These are phyloP conservation scores for Inga laurina DNA, from an alignment of 306 rosid genomes.

Conservation along the genomic window DNA sequence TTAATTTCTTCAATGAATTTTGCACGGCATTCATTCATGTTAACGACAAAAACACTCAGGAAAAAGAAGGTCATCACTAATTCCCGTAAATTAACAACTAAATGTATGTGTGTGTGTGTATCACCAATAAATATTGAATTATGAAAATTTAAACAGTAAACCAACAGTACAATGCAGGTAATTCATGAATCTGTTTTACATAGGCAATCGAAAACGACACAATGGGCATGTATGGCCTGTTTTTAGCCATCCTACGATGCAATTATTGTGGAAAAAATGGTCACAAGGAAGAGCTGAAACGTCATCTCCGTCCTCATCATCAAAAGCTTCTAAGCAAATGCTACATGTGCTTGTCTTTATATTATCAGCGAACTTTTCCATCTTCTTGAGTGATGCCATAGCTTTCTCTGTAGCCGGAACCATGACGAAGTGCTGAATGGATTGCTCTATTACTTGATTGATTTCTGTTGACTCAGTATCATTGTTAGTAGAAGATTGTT, in stretches of 20 bases:
- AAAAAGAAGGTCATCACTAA: too few relatives aligned
- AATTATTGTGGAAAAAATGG: not conserved
- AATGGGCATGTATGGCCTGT: not conserved
- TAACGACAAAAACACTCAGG: too few relatives aligned
- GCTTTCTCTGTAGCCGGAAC: not conserved
- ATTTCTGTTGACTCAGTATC: not conserved
- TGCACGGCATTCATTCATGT: too few relatives aligned
- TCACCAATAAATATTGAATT: not conserved
- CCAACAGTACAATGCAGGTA: not conserved
- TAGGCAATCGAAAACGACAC: not conserved
- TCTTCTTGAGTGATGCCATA: not conserved
- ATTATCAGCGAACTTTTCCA: not conserved
- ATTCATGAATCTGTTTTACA: not conserved
- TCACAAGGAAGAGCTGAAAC: not conserved
- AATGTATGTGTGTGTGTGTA: too few relatives aligned
- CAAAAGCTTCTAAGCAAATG: not conserved
- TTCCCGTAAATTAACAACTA: too few relatives aligned
- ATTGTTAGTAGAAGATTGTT: not conserved
- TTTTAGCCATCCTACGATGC: not conserved
- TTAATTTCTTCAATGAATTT: too few relatives aligned
- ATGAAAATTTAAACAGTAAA: too few relatives aligned
- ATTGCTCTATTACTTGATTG: not conserved
- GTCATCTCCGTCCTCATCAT: not conserved
- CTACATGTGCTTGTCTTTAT: not conserved
- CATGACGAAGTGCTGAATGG: not conserved